These are phyloP conservation scores for Suillus discolor DNA, from an alignment of 768 basidiomycete genomes.

Conservation along the genomic window DNA sequence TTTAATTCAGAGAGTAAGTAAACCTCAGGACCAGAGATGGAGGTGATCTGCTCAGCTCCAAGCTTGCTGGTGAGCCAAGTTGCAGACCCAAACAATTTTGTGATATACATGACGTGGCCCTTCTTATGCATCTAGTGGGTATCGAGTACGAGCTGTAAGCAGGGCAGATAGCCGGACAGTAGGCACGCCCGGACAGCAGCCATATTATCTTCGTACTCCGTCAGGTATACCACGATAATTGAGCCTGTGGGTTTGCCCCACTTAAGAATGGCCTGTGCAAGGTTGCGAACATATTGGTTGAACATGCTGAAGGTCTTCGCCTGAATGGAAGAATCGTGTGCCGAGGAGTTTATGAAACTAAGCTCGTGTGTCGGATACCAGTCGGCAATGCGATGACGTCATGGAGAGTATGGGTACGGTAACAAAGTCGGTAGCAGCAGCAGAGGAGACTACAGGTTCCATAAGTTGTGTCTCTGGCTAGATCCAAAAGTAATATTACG, in stretches of 20 bases:
- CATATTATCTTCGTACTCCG: conserved; percentile 38
- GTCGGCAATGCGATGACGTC: conserved; percentile 23
- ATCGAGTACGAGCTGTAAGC: conserved; percentile 31
- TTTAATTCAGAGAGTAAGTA: conserved; percentile 26
- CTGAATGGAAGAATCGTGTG: conserved; percentile 29
- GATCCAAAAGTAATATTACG: not conserved
- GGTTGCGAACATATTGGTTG: conserved; percentile 15
- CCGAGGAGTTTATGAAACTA: conserved; percentile 28
- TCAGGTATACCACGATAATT: conserved; percentile 30
- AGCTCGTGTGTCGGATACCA: conserved; percentile 28
- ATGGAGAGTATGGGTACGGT: conserved; percentile 17
- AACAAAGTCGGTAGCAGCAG: conserved; percentile 14
- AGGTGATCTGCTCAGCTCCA: conserved; percentile 27
- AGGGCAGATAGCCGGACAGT: conserved; percentile 31
- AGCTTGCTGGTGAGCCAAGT: conserved; percentile 33
- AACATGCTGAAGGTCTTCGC: conserved; percentile 26
- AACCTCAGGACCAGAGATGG: conserved; percentile 26
- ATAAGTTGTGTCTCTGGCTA: not conserved
- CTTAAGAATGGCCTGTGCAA: conserved; percentile 22
- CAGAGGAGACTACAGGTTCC: conserved; percentile 18
- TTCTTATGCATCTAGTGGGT: too few relatives aligned
- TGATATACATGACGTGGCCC: conserved; percentile 30
- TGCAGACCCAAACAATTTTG: conserved; percentile 30
- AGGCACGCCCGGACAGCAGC: conserved; percentile 34
- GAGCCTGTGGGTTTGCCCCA: conserved; percentile 30